phyloP scores from a whole-genome alignment of 208 protist genomes.

The Acanthamoeba quina region DNA sequence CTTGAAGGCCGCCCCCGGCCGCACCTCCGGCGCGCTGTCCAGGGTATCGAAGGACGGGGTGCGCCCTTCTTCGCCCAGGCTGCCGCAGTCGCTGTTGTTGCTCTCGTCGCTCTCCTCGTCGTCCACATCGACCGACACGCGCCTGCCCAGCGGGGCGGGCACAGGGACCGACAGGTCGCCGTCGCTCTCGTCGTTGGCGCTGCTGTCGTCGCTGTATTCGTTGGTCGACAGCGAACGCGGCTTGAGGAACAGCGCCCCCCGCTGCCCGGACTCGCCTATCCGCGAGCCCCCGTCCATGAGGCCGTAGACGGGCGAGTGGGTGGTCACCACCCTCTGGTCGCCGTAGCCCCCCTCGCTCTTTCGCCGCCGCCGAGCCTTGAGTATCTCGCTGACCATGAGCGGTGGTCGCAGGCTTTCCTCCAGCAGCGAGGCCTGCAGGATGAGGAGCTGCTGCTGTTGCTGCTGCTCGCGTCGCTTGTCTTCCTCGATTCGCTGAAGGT shows the following conservation, averaged over 20 bases:
- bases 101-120: background rate
- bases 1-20: background rate
- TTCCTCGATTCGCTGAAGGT: background rate
- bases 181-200: background rate
- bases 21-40: background rate
- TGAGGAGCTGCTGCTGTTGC: background rate
- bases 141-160: background rate
- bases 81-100: background rate
- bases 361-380: background rate
- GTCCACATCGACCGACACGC: background rate
- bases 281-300: conserved; percentile 16
- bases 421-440: background rate
- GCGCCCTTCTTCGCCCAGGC: background rate
- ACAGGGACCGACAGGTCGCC: background rate
- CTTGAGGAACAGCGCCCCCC: background rate
- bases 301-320: background rate
- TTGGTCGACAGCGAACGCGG: background rate
- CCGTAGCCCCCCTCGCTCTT: background rate
- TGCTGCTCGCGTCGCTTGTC: background rate
- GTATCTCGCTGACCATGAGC: background rate
- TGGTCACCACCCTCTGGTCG: background rate
- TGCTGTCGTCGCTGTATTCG: background rate
- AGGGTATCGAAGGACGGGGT: background rate
- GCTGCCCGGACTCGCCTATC: background rate
- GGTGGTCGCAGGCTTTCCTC: background rate